phyloP scores from a whole-genome alignment of 139 green algal species.

The Chlorella sp. region DNA sequence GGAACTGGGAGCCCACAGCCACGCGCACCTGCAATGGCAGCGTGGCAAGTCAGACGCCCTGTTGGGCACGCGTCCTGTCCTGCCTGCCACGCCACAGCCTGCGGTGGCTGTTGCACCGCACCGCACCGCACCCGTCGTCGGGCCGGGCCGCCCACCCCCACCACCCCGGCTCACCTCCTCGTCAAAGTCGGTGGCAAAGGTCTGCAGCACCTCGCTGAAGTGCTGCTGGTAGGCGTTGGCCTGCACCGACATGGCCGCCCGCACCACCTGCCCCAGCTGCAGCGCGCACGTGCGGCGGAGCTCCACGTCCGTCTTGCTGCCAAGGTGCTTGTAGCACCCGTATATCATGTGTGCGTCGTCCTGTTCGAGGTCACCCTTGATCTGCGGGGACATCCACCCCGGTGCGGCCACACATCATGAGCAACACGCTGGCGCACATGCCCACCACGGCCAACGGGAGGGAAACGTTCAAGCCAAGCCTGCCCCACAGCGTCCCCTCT shows the following conservation, averaged over 20 bases:
- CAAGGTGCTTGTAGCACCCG: conserved; percentile 39
- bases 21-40: conserved; percentile 10
- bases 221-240: conserved; percentile 27
- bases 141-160: too few species aligned
- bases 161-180: conserved; percentile 29
- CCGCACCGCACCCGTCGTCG: too few species aligned
- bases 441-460: too few species aligned
- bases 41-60: too few species aligned
- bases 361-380: conserved; percentile 40
- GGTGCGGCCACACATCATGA: too few species aligned
- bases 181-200: conserved; percentile 27
- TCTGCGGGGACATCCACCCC: too few species aligned
- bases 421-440: too few species aligned
- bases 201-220: conserved; percentile 41
- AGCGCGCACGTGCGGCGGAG: conserved; percentile 28
- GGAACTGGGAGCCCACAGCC: conserved; percentile 23
- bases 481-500: too few species aligned
- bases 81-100: too few species aligned
- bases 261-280: conserved; percentile 18
- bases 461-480: too few species aligned
- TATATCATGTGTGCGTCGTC: conserved; percentile 35
- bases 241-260: conserved; percentile 9
- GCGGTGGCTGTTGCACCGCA: too few species aligned
- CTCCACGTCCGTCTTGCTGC: conserved; percentile 32
- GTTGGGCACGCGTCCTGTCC: too few species aligned